These are phyloP conservation scores for Nicotiana noctiflora DNA, from an alignment of 257 asterid genomes.

Conservation along the genomic window DNA sequence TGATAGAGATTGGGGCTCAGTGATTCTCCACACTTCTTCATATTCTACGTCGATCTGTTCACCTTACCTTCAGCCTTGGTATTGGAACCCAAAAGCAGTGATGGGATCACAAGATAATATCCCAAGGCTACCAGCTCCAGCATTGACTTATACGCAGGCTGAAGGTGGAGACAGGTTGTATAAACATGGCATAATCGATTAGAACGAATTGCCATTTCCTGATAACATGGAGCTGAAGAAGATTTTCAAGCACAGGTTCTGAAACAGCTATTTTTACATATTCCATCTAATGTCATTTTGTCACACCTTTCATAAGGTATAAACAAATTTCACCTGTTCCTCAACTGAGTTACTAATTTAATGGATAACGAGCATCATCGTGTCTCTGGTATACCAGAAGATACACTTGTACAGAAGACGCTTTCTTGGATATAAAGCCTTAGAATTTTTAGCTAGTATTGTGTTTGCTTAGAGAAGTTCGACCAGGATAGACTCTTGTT, in stretches of 20 bases:
- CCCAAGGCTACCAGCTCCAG: conserved; percentile 19
- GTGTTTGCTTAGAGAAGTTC: no score
- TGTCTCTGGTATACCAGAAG: neutral
- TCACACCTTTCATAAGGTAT: neutral
- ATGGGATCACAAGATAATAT: conserved; percentile 42
- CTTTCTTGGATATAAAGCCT: neutral
- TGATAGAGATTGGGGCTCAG: conserved; percentile 79
- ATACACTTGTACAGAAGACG: neutral
- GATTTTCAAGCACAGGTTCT: neutral
- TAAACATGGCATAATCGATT: conserved; percentile 36
- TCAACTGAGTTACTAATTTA: neutral
- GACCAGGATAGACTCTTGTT: no score
- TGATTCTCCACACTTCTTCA: conserved; percentile 53
- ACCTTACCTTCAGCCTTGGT: conserved; percentile 69
- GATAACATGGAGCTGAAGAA: neutral
- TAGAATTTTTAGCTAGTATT: no score
- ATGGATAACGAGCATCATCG: neutral
- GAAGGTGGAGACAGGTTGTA: conserved; percentile 81
- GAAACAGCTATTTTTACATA: neutral
- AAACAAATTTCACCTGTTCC: neutral
- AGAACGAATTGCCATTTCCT: neutral
- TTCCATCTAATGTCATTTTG: neutral
- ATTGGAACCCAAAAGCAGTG: conserved; percentile 53
- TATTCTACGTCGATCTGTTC: conserved; percentile 24
- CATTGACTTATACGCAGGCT: conserved; percentile 49